Evolutionary conservation across 2,329 filamentous ascomycete species (phyloP), one percentile per base, ranked within the genome.

Genomic region (Aureobasidium uvarum): DNA sequence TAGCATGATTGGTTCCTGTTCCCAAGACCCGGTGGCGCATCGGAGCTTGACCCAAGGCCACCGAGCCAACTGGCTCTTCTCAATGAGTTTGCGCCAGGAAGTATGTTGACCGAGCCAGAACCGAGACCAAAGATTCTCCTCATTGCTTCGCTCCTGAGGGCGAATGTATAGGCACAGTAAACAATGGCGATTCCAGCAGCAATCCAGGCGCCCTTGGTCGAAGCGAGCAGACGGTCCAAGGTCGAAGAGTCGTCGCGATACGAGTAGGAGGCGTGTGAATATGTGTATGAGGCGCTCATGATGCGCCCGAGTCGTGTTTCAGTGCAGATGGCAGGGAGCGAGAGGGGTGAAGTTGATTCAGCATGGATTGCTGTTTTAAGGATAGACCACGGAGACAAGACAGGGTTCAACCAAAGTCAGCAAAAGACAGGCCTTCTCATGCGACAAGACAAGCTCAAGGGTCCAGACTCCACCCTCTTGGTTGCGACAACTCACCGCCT

Each of bases 1-100:
- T 96, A 99, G 80, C 95, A 98, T 1, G 92, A 96, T 75, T 97
- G 96, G 79, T 96, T 91, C 79, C 88, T 89, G 75, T 99, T 99
- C 11, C 91, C 92, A 62, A 98, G 79, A 0, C 95, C 95, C 1
- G 81, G 74, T 16, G 81, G 81, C 14, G 73, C 75, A 65, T 75
- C 72, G 13, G 72, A 72, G 20, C 5, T 18, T 2, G 52, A 50
- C 31, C 33, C 33, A 11, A 58, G 31, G 18, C 52, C 63, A 23
- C 63, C 63, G 8, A 65, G 45, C 63, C 63, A 65, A 31, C 63
- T 65, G n/a, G 63, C 63, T 59, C 63, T 58, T 33, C 63, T 58
- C 52, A 65, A 23, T 3, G 63, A 58, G 18, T 14, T 39, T 54
- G 45, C 54, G 28, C 52, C 54, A 23, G 63, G 54, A 11, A 65